Evolutionary conservation across 306 rosid genomes (phyloP).

Genomic region (Prunus armeniaca): DNA sequence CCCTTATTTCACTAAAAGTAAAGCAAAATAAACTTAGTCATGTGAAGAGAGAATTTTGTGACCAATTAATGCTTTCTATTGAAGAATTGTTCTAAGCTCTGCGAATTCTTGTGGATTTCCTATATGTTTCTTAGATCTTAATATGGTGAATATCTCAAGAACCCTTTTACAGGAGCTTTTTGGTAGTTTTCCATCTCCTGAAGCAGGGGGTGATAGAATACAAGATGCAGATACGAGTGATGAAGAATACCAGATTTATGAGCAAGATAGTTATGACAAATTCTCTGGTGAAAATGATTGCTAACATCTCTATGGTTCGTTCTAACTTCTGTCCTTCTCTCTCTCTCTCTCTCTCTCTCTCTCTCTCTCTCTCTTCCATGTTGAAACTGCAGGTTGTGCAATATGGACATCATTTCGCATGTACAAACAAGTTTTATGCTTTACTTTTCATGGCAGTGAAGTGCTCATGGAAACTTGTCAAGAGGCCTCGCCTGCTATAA

Average conservation of each 20-base stretch:
- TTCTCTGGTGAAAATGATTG: constrained; percentile 41
- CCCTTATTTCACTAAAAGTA: not conserved
- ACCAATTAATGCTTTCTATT: not conserved
- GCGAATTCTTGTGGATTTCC: constrained; percentile 36
- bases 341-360: too few relatives aligned
- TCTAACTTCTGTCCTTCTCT: too few relatives aligned
- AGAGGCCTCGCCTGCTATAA: too few relatives aligned
- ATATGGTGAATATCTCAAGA: constrained; percentile 59
- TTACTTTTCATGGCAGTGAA: too few relatives aligned
- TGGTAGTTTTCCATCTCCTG: constrained; percentile 62
- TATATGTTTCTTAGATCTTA: constrained; percentile 46
- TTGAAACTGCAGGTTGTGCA: too few relatives aligned
- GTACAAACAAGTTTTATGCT: too few relatives aligned
- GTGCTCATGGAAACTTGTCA: too few relatives aligned
- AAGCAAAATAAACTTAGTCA: not conserved
- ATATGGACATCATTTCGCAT: too few relatives aligned
- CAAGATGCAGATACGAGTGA: constrained; percentile 42
- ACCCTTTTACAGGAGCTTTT: constrained; percentile 77
- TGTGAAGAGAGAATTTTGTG: not conserved
- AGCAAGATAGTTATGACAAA: constrained; percentile 49
- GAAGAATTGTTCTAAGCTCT: not conserved
- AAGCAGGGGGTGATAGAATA: constrained; percentile 25
- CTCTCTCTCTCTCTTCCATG: too few relatives aligned
- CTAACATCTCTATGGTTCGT: not conserved
- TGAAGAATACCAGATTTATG: constrained; percentile 65